These are phyloP conservation scores for Camelina sativa DNA, from an alignment of 345 rosid genomes.

Conservation along the genomic window DNA sequence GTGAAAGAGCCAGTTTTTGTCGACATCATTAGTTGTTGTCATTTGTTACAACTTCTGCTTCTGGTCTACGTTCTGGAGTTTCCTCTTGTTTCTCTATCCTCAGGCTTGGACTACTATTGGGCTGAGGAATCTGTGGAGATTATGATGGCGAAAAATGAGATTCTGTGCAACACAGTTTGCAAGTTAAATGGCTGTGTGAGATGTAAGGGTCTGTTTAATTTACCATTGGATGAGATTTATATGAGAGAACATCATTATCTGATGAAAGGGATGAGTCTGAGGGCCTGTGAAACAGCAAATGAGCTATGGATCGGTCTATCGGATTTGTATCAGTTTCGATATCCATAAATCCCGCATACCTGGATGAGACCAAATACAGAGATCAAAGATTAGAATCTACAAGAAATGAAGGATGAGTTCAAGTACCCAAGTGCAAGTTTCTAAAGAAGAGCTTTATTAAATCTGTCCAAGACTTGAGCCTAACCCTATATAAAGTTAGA, in stretches of 20 bases:
- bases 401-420: not conserved
- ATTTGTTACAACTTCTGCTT: constrained; percentile 37
- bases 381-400: constrained; percentile 19
- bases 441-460: constrained; percentile 5
- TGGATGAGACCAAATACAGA: constrained; percentile 40
- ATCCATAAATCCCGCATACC: constrained; percentile 71
- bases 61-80: constrained; percentile 35
- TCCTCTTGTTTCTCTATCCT: constrained; percentile 52
- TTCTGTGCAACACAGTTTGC: constrained; percentile 11
- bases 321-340: constrained; percentile 92
- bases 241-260: constrained; percentile 46
- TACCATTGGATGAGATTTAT: constrained; percentile 61
- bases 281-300: constrained; percentile 87
- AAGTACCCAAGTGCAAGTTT: not conserved
- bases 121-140: constrained; percentile 58
- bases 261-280: constrained; percentile 58
- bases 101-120: constrained; percentile 49
- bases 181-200: constrained; percentile 11
- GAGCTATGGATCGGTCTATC: constrained; percentile 93
- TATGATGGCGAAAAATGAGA: constrained; percentile 18
- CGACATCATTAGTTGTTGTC: constrained; percentile 37
- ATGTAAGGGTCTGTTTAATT: constrained; percentile 28
- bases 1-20: constrained; percentile 27
- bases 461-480: not conserved
- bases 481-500: not conserved